A percentile compares a stretch with the other conserved stretches of the same genome.
phyloP scores from a whole-genome alignment of 192 early-diverging fungal species.

The Linnemannia schmuckeri region DNA sequence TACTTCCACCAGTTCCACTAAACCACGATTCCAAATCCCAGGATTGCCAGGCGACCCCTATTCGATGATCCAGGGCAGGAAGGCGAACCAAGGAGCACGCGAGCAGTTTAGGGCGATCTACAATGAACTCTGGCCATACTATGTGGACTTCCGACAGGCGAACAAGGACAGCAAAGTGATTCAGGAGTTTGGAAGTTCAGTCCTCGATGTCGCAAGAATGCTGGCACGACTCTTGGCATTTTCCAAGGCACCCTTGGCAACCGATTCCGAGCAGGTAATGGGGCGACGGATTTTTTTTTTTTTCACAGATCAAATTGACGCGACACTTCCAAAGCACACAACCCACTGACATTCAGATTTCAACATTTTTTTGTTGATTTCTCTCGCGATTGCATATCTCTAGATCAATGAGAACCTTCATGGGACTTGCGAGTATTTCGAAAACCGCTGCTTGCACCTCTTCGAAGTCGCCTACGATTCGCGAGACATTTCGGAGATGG shows the following conservation, averaged over 20 bases:
- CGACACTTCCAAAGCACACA: slow-evolving; percentile 5
- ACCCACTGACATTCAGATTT: background rate
- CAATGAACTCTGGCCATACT: slow-evolving; percentile 75
- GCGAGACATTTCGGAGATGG: slow-evolving; percentile 75
- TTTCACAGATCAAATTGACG: background rate
- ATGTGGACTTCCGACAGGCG: slow-evolving; percentile 73
- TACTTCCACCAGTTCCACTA: slow-evolving; percentile 6
- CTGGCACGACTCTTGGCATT: slow-evolving; percentile 67
- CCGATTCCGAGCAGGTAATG: slow-evolving; percentile 72
- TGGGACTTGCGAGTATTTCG: slow-evolving; percentile 85
- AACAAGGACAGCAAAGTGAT: slow-evolving; percentile 80
- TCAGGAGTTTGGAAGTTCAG: slow-evolving; percentile 73
- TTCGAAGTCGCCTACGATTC: slow-evolving; percentile 85
- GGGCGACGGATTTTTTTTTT: background rate
- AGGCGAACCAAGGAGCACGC: slow-evolving; percentile 63
- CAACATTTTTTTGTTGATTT: background rate
- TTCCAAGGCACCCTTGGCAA: slow-evolving; percentile 65
- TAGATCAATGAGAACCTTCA: slow-evolving; percentile 69
- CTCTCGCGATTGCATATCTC: background rate
- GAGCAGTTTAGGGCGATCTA: slow-evolving; percentile 76
- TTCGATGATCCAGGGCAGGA: slow-evolving; percentile 59
- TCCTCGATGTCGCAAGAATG: slow-evolving; percentile 71
- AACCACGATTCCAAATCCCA: slow-evolving; percentile 53
- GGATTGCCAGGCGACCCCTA: slow-evolving; percentile 64
- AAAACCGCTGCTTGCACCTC: slow-evolving; percentile 75